Evolutionary conservation across 495 filamentous ascomycete genomes (phyloP), one percentile per base, ranked within the genome.

Genomic region (Penicillium steckii): DNA sequence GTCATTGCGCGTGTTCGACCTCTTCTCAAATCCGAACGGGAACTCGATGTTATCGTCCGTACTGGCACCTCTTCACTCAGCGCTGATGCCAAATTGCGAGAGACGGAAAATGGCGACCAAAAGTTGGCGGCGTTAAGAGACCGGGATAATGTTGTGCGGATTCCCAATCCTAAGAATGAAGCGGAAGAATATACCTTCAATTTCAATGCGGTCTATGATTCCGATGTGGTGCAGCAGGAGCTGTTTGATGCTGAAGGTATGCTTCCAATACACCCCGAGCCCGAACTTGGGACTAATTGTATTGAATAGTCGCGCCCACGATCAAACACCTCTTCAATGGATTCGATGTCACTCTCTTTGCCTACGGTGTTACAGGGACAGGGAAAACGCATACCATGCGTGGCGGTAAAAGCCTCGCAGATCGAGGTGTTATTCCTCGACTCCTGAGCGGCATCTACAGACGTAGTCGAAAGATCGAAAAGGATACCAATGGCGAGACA

Each of bases 371-470:
- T 18, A 97, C 94, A 1, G 94, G 94, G 19, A 96, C 91, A 0
- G 94, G 94, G 19, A 98, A 98, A 71, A 98, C 94, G 44, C 90
- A 97, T 73, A 98, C 94, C 1, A 98, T 98, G 94, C 85, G 94
- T 51, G 94, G 94, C 48, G 92, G 93, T 46, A 87, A 96, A 70
- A 85, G 85, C 59, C 76, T 96, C 38, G 85, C 88, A 6, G 94
- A 98, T 19, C 80, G 94, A 62, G 94, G 94, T 45, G 85, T 95
- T 5, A 98, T 98, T 51, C 94, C 94, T 4, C 73, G 94, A 47
- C 74, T 98, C 33, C 78, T 98, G 7, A 95, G 90, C 59, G 84
- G 81, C 56, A 88, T 97, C 48, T 97, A 94, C 61, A 80, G 93
- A 49, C 76, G 88, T 29, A 86, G 86, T 33, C 85, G 89, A 60